Percentiles rank a stretch among this genome's conserved stretches.
These are phyloP conservation scores for Quillaja saponaria DNA, from an alignment of 306 rosid species.

Conservation along the genomic window DNA sequence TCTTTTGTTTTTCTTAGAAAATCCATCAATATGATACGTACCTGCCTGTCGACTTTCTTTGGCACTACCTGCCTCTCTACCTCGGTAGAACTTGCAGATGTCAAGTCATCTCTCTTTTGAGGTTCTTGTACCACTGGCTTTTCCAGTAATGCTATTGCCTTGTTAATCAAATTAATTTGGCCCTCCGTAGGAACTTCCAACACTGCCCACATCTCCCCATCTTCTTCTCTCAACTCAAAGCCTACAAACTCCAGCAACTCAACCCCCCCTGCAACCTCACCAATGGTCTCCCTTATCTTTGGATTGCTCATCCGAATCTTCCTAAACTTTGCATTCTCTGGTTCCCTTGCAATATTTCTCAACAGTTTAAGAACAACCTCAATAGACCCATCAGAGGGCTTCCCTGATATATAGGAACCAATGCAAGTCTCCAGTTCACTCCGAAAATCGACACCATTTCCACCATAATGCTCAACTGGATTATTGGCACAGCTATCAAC, in stretches of 20 bases:
- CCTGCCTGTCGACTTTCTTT: slow-evolving; percentile 79
- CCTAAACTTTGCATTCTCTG: slow-evolving; percentile 81
- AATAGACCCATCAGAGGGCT: slow-evolving; percentile 60
- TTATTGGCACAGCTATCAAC: slow-evolving; percentile 60
- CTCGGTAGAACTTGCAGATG: slow-evolving; percentile 26
- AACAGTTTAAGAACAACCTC: slow-evolving; percentile 69
- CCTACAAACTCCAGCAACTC: slow-evolving; percentile 79
- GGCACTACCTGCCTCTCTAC: slow-evolving; percentile 44
- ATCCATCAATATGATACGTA: slow-evolving; percentile 22
- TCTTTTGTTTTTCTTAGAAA: neutral
- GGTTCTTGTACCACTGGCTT: slow-evolving; percentile 43
- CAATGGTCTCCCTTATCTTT: slow-evolving; percentile 74
- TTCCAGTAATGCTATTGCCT: slow-evolving; percentile 55
- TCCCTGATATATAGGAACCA: slow-evolving; percentile 62
- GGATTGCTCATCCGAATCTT: slow-evolving; percentile 80
- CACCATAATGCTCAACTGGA: slow-evolving; percentile 19
- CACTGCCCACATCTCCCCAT: slow-evolving; percentile 83
- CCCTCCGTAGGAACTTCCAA: slow-evolving; percentile 71
- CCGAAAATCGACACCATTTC: slow-evolving; percentile 14
- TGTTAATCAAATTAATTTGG: slow-evolving; percentile 39
- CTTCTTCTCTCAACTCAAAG: slow-evolving; percentile 67
- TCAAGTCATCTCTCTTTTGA: slow-evolving; percentile 32
- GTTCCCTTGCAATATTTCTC: slow-evolving; percentile 75
- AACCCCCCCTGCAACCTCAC: slow-evolving; percentile 69
- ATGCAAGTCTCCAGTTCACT: slow-evolving; percentile 58